phyloP scores from a whole-genome alignment of 2,329 filamentous ascomycete genomes.

The Reticulascus tulasneorum region DNA sequence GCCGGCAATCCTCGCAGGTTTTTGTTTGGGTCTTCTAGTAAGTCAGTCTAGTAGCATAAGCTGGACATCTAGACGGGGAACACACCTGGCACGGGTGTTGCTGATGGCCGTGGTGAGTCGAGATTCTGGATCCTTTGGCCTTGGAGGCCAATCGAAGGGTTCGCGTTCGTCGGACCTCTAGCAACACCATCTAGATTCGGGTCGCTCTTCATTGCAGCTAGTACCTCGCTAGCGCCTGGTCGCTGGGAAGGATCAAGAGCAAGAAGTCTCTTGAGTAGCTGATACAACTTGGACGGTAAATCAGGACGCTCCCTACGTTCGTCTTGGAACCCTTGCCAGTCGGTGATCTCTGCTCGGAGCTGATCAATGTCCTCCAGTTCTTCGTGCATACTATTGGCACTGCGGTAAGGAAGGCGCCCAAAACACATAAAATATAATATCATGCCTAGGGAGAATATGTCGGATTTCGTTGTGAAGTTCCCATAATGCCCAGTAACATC shows the following conservation, averaged over 20 bases:
- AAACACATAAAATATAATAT: conserved; percentile 99
- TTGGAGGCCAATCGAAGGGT: conserved; percentile 35
- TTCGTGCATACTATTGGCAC: conserved; percentile 81
- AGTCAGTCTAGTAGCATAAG: conserved; percentile 10
- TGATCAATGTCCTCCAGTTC: conserved; percentile 88
- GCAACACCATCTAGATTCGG: conserved; percentile 41
- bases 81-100: conserved; percentile 45
- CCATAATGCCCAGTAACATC: conserved; percentile 69
- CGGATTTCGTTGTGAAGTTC: conserved; percentile 95
- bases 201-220: conserved; percentile 72
- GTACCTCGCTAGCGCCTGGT: conserved; percentile 81
- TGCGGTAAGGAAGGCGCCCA: conserved; percentile 76
- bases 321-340: conserved; percentile 83
- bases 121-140: conserved; percentile 50
- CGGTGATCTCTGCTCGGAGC: conserved; percentile 78
- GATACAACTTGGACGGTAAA: conserved; percentile 80
- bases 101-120: conserved; percentile 47
- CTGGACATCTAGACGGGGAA: conserved; percentile 6
- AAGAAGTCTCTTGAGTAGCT: conserved; percentile 75
- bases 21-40: conserved; percentile 25
- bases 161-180: conserved; percentile 25
- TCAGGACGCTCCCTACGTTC: conserved; percentile 72
- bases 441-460: conserved; percentile 98
- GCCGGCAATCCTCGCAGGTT: conserved; percentile 22
- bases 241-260: conserved; percentile 72